Conservation (phyloP, 192 early-diverging fungal genomes). For the Podochytrium sp. region DNA sequence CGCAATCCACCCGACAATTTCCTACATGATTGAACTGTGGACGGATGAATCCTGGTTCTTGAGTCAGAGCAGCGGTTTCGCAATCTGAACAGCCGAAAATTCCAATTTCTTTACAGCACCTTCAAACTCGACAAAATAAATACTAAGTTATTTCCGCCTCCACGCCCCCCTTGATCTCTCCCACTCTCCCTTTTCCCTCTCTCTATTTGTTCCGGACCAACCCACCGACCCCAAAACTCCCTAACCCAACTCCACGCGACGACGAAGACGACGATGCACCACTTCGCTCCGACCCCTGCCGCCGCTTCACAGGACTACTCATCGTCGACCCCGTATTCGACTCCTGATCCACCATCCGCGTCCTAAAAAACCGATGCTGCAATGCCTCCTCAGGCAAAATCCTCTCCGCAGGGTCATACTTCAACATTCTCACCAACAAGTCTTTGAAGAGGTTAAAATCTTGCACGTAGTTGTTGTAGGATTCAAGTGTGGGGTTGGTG, state of each 20-base stretch:
- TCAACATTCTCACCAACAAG: slow-evolving; percentile 72
- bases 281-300: background rate
- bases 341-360: background rate
- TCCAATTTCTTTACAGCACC: background rate
- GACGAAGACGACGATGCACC: background rate
- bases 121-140: background rate
- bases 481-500: background rate
- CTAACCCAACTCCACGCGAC: background rate
- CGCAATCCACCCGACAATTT: slow-evolving; percentile 14
- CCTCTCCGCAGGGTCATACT: slow-evolving; percentile 77
- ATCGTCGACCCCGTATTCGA: slow-evolving; percentile 6
- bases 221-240: background rate
- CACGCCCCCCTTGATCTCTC: too few relatives aligned
- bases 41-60: slow-evolving; percentile 13
- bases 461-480: background rate
- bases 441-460: slow-evolving; percentile 58
- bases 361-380: slow-evolving; percentile 78
- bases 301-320: background rate
- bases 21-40: slow-evolving; percentile 13
- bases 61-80: background rate
- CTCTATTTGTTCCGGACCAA: background rate
- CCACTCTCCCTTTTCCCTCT: background rate
- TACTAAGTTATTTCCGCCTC: too few relatives aligned
- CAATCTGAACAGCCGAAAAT: background rate
- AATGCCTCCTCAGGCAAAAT: slow-evolving; percentile 84